Evolutionary conservation across 768 basidiomycete genomes (phyloP), one percentile per base, ranked within the genome.

Genomic region (Suillus americanus): DNA sequence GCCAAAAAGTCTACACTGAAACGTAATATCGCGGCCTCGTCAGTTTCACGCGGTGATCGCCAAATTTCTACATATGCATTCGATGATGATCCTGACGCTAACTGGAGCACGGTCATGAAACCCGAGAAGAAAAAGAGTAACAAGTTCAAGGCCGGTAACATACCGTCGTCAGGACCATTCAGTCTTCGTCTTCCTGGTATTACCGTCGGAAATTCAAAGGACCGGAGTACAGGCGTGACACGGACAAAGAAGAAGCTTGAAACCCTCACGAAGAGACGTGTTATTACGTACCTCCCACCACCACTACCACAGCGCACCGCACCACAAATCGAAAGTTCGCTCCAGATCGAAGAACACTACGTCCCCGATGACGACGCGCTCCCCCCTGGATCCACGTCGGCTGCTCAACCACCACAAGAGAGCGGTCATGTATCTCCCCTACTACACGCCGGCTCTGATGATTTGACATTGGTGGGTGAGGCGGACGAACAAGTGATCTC

Each of bases 241-340:
- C 10, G 61, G 68, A 8, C 40, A 51, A n/a, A 40, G 60, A 25
- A 56, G 46, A 45, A 38, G n/a, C 5, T 35, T 13, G 48, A 6
- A 2, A 45, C 53, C 9, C 57, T 61, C 10, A 62, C n/a, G 25
- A 68, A 59, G 30, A 64, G 37, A 23, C 74, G 74, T 4, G 69
- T 76, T 9, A 71, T 76, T 51, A 75, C 70, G 2, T 75, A 75
- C 60, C 61, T 76, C 1, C 74, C 74, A 1, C 74, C 74, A 5
- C 74, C 72, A 30, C 50, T 28, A n/a, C 28, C 7, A 13, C 57
- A 23, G n/a, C 25, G 25, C 20, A 23, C 53, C 41, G n/a, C 20
- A n/a, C 18, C 23, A 5, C 40, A 45, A 14, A 37, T 16, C 0
- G 30, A 56, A 30, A 65, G 8, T 5, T 2, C 3, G n/a, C 5